phyloP scores from a whole-genome alignment of 164 flowering plant genomes.

The Houttuynia cordata region DNA sequence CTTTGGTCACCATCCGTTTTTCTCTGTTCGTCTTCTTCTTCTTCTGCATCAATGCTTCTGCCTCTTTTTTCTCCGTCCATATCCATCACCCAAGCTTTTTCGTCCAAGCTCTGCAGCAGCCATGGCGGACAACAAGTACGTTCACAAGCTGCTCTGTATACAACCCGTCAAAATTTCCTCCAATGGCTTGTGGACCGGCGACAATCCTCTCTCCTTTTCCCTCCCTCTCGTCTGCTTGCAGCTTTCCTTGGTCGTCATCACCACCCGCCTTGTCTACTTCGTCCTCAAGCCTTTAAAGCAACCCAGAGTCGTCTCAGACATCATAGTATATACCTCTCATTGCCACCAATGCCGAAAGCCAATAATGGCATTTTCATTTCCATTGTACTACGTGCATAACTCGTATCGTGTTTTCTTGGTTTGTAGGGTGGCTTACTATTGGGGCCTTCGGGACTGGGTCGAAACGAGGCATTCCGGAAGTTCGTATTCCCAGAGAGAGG shows the following conservation, averaged over 20 bases:
- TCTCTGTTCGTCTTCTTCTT: too few relatives aligned
- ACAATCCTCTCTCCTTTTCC: slow-evolving; percentile 2
- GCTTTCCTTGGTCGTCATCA: slow-evolving; percentile 2
- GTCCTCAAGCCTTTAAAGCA: slow-evolving; percentile 6
- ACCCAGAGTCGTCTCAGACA: slow-evolving; percentile 6
- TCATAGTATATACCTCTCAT: slow-evolving; percentile 1
- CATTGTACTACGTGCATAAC: too few relatives aligned
- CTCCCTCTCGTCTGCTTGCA: slow-evolving; percentile 7
- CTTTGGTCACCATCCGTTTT: too few relatives aligned
- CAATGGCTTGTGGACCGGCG: background rate
- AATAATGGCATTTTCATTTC: too few relatives aligned
- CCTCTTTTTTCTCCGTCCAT: too few relatives aligned
- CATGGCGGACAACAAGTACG: background rate
- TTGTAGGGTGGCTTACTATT: slow-evolving; percentile 9
- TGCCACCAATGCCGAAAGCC: background rate
- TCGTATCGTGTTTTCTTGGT: too few relatives aligned
- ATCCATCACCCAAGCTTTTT: too few relatives aligned
- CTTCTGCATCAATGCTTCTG: too few relatives aligned
- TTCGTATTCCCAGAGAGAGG: slow-evolving; percentile 14
- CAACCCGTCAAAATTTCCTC: background rate
- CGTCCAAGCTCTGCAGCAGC: background rate
- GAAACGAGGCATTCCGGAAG: background rate
- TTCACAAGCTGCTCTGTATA: background rate
- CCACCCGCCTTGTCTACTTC: background rate
- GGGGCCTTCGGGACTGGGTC: slow-evolving; percentile 11